Conservation (phyloP, 352 stramenopile genomes). For the Phytophthora citrophthora region DNA sequence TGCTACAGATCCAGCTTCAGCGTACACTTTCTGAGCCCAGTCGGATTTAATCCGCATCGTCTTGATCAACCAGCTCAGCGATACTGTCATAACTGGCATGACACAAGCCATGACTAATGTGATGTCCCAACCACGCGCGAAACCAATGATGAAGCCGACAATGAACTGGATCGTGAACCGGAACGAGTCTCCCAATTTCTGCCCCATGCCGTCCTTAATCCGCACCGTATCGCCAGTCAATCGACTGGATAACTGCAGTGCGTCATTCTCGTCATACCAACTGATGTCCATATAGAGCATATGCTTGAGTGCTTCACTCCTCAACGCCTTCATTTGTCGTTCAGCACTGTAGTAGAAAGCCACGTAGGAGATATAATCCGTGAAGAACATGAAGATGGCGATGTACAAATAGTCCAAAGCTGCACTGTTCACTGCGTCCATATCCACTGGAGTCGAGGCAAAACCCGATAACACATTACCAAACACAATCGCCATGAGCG, state of each 20-base stretch:
- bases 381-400: conserved; percentile 42
- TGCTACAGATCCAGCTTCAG: conserved; percentile 48
- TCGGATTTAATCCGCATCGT: conserved; percentile 33
- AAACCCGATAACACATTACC: conserved; percentile 45
- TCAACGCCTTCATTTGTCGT: conserved; percentile 46
- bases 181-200: conserved; percentile 49
- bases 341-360: conserved; percentile 24
- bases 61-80: conserved; percentile 45
- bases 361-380: conserved; percentile 21
- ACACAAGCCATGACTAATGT: conserved; percentile 47
- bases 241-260: conserved; percentile 40
- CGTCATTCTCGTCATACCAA: conserved; percentile 50
- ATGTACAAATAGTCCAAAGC: conserved; percentile 39
- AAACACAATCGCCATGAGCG: conserved; percentile 56
- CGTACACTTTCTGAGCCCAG: conserved; percentile 44
- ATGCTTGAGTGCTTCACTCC: conserved; percentile 34
- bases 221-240: conserved; percentile 51
- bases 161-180: conserved; percentile 38
- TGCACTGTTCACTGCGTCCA: conserved; percentile 30
- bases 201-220: conserved; percentile 56
- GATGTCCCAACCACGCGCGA: conserved; percentile 49
- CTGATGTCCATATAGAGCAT: conserved; percentile 55
- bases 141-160: conserved; percentile 47
- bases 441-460: conserved; percentile 31
- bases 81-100: conserved; percentile 41